Evolutionary conservation across 345 rosid genomes (phyloP), one percentile per base, ranked within the genome.

Genomic region (Arabidopsis arenosa): DNA sequence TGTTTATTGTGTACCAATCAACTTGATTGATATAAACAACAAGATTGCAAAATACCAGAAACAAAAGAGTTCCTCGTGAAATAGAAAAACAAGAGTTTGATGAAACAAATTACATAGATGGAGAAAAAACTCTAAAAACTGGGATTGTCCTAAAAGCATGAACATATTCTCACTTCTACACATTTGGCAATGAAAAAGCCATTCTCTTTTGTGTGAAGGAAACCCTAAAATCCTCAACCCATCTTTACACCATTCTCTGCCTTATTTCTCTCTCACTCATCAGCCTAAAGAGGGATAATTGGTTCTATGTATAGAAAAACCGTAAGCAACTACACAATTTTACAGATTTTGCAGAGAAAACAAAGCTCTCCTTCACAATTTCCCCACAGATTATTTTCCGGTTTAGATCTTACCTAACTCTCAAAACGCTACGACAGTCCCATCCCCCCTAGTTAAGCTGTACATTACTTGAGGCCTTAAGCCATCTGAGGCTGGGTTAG

Each of bases 281-380:
- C 83, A 81, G 74, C 79, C 68, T 49, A 58, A 52, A 47, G 48
- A 26, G 71, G 75, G 75, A 67, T 81, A 48, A 63, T 86, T 71
- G 51, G 60, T 72, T 81, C 85, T 86, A 84, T 72, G 79, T 86
- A 84, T 87, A 55, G 55, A 37, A 58, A 85, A 83, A 63, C 80
- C 78, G 76, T 81, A 80, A 85, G 85, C 56, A 76, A 70, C 96
- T 89, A 87, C 93, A 88, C 77, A 84, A 84, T 59, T 88, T 77
- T 86, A 91, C 96, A 91, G 68, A 66, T 37, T 49, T 52, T 80
- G 79, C 76, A 26, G 85, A 87, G 82, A 84, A 87, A 84, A 79
- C 83, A 74, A 74, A 40, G 74, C 82, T 58, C 70, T 69, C 80
- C 54, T 18, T 60, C 80, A 69, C 69, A 68, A 52, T 17, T 61